phyloP scores from a whole-genome alignment of 306 rosid genomes.

The Pyrus pyrifolia region DNA sequence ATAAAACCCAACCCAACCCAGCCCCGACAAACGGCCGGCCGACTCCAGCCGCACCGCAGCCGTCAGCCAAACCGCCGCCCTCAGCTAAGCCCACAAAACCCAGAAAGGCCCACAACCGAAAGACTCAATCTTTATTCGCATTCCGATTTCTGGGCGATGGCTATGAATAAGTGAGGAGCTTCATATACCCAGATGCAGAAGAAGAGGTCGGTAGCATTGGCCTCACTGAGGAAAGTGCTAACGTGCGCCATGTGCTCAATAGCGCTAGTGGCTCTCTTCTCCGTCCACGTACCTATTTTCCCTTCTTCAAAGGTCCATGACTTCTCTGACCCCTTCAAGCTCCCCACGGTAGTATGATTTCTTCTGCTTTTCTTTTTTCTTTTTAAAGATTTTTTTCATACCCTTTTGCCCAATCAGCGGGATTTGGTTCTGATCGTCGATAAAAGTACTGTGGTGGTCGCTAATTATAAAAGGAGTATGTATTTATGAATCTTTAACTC shows the following conservation, averaged over 20 bases:
- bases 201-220: constrained; percentile 39
- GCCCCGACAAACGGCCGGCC: background rate
- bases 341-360: constrained; percentile 45
- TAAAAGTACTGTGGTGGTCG: background rate
- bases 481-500: background rate
- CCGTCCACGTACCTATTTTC: constrained; percentile 50
- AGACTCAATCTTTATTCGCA: background rate
- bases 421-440: background rate
- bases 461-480: background rate
- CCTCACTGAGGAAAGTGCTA: constrained; percentile 51
- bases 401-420: background rate
- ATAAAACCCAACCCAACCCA: background rate
- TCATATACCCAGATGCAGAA: constrained; percentile 47
- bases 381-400: background rate
- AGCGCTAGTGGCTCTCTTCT: constrained; percentile 46
- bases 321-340: constrained; percentile 54
- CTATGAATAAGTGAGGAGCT: background rate
- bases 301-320: constrained; percentile 48
- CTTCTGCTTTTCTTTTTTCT: background rate
- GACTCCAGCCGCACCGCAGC: background rate
- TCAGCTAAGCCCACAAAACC: background rate
- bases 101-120: background rate
- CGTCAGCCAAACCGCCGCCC: background rate
- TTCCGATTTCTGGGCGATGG: background rate
- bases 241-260: constrained; percentile 52